A percentile compares a stretch with the other conserved stretches of the same genome.
Evolutionary conservation across 129 eudicot species (phyloP).

Genomic region (Tagetes patula): DNA sequence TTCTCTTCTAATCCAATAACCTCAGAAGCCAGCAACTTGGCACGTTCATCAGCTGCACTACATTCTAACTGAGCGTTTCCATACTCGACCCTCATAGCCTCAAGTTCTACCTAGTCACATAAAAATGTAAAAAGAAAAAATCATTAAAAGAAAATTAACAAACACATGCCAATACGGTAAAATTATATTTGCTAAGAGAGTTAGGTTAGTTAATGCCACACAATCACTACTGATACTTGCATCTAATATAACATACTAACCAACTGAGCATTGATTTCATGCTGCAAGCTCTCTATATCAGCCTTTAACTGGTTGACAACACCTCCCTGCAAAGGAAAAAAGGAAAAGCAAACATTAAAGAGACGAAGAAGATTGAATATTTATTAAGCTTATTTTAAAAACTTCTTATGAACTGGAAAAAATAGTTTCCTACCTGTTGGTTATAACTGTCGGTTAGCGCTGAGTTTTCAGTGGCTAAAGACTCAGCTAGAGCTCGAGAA

Average conservation of each 20-base stretch:
- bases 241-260: conserved; percentile 44
- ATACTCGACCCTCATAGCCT: conserved; percentile 68
- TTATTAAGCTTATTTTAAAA: background rate
- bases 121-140: background rate
- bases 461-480: conserved; percentile 89
- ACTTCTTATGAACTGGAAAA: background rate
- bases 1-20: conserved; percentile 97
- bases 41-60: conserved; percentile 97
- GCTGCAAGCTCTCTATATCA: conserved; percentile 80
- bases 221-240: conserved; percentile 9
- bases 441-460: conserved; percentile 90
- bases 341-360: background rate
- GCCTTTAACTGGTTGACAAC: conserved; percentile 69
- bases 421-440: conserved; percentile 62
- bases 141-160: background rate
- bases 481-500: conserved; percentile 83
- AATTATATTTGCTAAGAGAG: background rate
- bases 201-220: conserved; percentile 8
- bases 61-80: conserved; percentile 88
- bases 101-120: conserved; percentile 74
- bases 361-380: background rate
- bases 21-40: conserved; percentile 96
- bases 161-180: conserved; percentile 6
- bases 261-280: conserved; percentile 67
- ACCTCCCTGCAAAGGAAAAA: conserved; percentile 56